Evolutionary conservation across 2,329 filamentous ascomycete genomes (phyloP), one percentile per base, ranked within the genome.

Genomic region (Monosporascus ibericus): DNA sequence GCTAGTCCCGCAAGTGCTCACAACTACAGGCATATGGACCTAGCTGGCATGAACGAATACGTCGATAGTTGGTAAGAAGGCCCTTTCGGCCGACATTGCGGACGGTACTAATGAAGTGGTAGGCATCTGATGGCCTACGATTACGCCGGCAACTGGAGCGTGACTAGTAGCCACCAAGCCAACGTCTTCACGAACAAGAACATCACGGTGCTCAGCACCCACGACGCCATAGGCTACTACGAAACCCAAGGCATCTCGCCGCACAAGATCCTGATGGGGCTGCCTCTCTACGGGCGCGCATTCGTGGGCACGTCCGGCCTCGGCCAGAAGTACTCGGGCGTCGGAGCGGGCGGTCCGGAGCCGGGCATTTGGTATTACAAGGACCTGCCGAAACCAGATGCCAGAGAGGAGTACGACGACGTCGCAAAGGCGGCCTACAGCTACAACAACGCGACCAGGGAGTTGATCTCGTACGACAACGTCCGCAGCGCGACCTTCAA

Each of bases 231-330:
- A 24, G 65, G 72, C 6, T 80, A 80, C 60, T 91, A 91, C 70
- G 69, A 81, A 9, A 63, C 72, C 3, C 72, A 76, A 9, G 84
- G 83, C 9, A 76, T 94, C 8, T 60, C 77, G 0, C 58, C 81
- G 0, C 65, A 71, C 48, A 92, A 92, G 70, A 82, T 95, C 49
- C 77, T 88, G 6, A 70, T 94, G 34, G 89, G 89, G 1, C 79
- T 92, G 72, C 88, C 90, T 0, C 75, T 94, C 1, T 94, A 92
- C 64, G 90, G 89, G 1, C 84, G 88, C 18, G 78, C 85, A 0
- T 94, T 94, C 63, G 72, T 77, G 48, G 74, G 80, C 44, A 92
- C 90, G 0, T 69, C 75, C 5, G 88, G 88, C 0, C 75, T 86
- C 1, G 90, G 88, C 1, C 71, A 77, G 58, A 63, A 77, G 0